Evolutionary conservation across 805 yeast genomes (phyloP).

Genomic region (Ogataea siamensis): DNA sequence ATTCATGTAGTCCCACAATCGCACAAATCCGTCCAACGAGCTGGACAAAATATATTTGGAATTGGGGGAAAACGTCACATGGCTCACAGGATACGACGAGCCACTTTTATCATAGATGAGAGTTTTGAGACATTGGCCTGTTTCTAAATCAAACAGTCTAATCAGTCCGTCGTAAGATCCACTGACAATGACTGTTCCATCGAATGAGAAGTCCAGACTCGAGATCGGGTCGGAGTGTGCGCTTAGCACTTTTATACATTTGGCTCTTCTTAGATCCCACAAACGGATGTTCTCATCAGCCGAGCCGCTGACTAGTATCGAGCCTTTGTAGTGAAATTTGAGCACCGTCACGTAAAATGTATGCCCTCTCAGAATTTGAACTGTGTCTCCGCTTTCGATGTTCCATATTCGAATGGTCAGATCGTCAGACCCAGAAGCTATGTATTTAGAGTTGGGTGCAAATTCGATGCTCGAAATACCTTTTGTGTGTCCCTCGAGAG

Average conservation of each 20-base stretch:
- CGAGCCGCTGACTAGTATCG: slow-evolving; percentile 75
- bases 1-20: slow-evolving; percentile 85
- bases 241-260: slow-evolving; percentile 71
- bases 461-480: slow-evolving; percentile 78
- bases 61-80: slow-evolving; percentile 74
- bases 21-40: slow-evolving; percentile 72
- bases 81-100: slow-evolving; percentile 74
- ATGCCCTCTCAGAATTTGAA: slow-evolving; percentile 65
- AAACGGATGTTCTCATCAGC: slow-evolving; percentile 88
- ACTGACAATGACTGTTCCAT: slow-evolving; percentile 78
- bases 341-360: slow-evolving; percentile 81
- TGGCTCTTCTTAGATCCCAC: slow-evolving; percentile 81
- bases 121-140: slow-evolving; percentile 92
- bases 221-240: slow-evolving; percentile 94
- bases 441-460: slow-evolving; percentile 67
- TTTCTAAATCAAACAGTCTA: slow-evolving; percentile 78
- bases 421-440: slow-evolving; percentile 90
- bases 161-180: slow-evolving; percentile 91
- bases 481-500: slow-evolving; percentile 55
- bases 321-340: slow-evolving; percentile 70
- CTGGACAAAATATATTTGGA: slow-evolving; percentile 76
- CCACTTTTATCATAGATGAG: slow-evolving; percentile 74
- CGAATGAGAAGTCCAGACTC: slow-evolving; percentile 68
- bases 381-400: slow-evolving; percentile 46
- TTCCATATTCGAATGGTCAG: slow-evolving; percentile 75